Evolutionary conservation across 257 asterid species (phyloP).

Genomic region (Cruciata laevipes): DNA sequence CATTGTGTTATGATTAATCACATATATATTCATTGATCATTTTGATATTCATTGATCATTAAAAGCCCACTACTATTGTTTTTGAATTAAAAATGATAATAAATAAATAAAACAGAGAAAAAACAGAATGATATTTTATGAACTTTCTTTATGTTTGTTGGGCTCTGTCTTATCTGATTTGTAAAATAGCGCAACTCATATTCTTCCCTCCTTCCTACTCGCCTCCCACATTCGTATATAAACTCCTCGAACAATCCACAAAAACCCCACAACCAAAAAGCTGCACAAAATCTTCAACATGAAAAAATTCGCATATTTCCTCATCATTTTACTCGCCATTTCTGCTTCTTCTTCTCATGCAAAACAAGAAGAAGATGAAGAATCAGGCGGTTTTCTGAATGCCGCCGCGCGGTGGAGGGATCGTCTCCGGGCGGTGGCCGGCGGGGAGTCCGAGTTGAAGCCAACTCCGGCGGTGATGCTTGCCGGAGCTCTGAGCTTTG

Average conservation of each 20-base stretch:
- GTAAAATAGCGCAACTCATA: not conserved
- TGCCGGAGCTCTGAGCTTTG: slow-evolving; percentile 43
- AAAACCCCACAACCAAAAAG: not conserved
- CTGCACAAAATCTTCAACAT: not conserved
- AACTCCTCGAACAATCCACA: not conserved
- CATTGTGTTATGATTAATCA: no score
- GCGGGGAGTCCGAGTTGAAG: slow-evolving; percentile 9
- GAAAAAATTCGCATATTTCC: slow-evolving; percentile 17
- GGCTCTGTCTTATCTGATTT: slow-evolving; percentile 2
- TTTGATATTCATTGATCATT: not conserved
- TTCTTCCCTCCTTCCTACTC: not conserved
- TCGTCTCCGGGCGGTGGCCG: not conserved
- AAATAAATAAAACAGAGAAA: no score
- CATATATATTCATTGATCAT: no score
- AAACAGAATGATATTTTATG: not conserved
- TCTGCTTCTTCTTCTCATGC: slow-evolving; percentile 31
- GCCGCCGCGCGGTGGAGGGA: slow-evolving; percentile 25
- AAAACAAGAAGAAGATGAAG: slow-evolving; percentile 9
- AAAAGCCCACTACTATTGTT: no score
- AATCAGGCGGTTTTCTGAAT: slow-evolving; percentile 18
- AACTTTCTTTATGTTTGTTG: not conserved
- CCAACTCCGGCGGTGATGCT: slow-evolving; percentile 19
- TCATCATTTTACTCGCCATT: slow-evolving; percentile 17
- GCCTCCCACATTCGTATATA: not conserved
- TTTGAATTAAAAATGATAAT: no score